A percentile compares a stretch with the other conserved stretches of the same genome.
Evolutionary conservation across 805 yeast species (phyloP).

Genomic region (Yarrowia sp.): DNA sequence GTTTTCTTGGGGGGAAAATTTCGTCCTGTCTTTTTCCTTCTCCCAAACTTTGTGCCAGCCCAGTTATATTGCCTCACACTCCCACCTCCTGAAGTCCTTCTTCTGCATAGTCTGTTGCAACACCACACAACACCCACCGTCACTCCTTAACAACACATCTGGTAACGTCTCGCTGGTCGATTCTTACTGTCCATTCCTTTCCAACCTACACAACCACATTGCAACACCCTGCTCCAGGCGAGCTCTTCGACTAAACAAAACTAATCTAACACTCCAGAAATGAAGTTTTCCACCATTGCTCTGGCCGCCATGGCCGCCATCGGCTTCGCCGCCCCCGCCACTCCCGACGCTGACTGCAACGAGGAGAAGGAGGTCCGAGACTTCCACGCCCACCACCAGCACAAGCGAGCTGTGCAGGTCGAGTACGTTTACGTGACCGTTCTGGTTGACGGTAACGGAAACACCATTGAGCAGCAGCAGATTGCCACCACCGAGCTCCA

Average conservation of each 20-base stretch:
- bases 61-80: constrained; percentile 38
- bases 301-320: constrained; percentile 50
- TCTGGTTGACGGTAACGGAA: constrained; percentile 53
- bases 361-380: constrained; percentile 41
- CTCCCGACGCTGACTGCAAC: constrained; percentile 44
- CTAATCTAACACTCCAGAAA: constrained; percentile 24
- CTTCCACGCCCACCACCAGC: constrained; percentile 58
- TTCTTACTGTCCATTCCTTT: constrained; percentile 38
- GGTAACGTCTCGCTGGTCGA: constrained; percentile 39
- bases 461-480: constrained; percentile 49
- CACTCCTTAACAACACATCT: constrained; percentile 37
- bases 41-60: constrained; percentile 29
- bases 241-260: constrained; percentile 23
- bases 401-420: constrained; percentile 57
- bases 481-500: constrained; percentile 45
- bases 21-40: constrained; percentile 21
- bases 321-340: constrained; percentile 52
- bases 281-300: constrained; percentile 41
- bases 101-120: constrained; percentile 37
- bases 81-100: constrained; percentile 24
- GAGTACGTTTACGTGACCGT: constrained; percentile 58
- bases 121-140: constrained; percentile 25
- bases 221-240: constrained; percentile 38
- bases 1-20: constrained; percentile 7
- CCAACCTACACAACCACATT: neutral